Base-by-base conservation (phyloP, 2,329 filamentous ascomycete species). In the Microsporum ferrugineum region DNA sequence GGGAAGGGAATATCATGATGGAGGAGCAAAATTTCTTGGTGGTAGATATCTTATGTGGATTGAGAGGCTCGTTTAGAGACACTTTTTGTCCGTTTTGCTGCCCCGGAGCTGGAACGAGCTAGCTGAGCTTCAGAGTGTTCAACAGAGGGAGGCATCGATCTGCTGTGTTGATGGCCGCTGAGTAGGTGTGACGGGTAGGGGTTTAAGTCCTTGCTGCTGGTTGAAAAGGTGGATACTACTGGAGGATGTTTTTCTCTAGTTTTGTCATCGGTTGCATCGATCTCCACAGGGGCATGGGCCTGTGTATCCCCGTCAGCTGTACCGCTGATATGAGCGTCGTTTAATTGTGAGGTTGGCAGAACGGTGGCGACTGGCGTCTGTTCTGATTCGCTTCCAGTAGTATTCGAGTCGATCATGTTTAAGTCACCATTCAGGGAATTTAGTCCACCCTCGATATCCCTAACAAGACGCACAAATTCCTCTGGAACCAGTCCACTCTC, bases 401-500 rank as follows among this genome's bases (percentile, higher is more conserved):
- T 8, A 49, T 58, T 62, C 8, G n/a, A 43, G n/a, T 61, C 58
- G 23, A 68, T 63, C 47, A 71, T 69, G 31, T 70, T 69, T 7
- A 82, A 69, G 60, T 86, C 81, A 31, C 83, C 85, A 31, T 75
- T 75, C 64, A 91, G 73, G 69, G 87, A 88, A 63, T 82, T 88
- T 78, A 91, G 85, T 38, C 91, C 92, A 23, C 91, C 91, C 72
- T 96, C 91, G 60, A 97, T 96, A 69, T 97, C 91, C 56, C 91
- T 85, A 63, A 99, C 80, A 53, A 99, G 79, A 14, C 94, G 86
- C 47, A 99, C 94, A 71, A 97, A 99, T 73, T 95, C 91, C 74
- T 99, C 94, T 0, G 94, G 94, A 1, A 99, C 94, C 39, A 99
- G 80, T 0, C 94, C 94, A 69, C 90, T 95, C 76, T 99, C 94